Base-by-base conservation (phyloP, 2,329 filamentous ascomycete species). In the Xylariaceae sp. region DNA sequence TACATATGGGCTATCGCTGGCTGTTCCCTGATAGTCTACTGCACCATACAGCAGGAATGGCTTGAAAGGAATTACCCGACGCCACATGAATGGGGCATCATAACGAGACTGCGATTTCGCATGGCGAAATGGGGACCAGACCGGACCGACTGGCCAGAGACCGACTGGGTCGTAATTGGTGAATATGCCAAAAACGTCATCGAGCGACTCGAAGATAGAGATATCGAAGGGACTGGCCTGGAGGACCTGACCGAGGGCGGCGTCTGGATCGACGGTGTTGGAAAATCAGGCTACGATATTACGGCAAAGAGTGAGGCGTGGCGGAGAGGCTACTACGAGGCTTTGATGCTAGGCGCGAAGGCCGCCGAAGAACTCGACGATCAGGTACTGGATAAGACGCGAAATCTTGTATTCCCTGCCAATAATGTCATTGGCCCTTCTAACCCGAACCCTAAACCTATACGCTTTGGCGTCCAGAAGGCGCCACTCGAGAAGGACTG, bases 291-390 rank as follows among this genome's bases (percentile, higher is more conserved):
- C 0, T 83, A 83, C 60, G 89, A 96, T 67, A 75, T 94, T 53
- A 81, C 81, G 1, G 78, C 73, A 5, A 95, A 91, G 74, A 86
- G 84, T 59, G 89, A 95, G 70, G 78, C 86, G 48, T 97, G 91
- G 92, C 78, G 87, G 64, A 79, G 89, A 53, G 91, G 90, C 1
- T 97, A 97, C 71, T 91, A 87, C 65, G 84, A 95, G 65, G 80
- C 85, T 2, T 73, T 96, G 46, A 89, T 96, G 83, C 79, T 86
- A 8, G 83, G 83, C 56, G 91, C 87, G 0, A 82, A 83, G 61
- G 83, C 86, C 0, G 85, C 90, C 3, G 91, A 96, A 71, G 83
- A 91, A 62, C 74, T 95, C 29, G 89, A 96, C 60, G 87, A 87
- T 47, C 90, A 86, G 79, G 77, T 95, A 12, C 76, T 80, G 43